Evolutionary conservation across 177 flowering plant species (phyloP), one percentile per base, ranked within the genome.

Genomic region (Tripterygium wilfordii): DNA sequence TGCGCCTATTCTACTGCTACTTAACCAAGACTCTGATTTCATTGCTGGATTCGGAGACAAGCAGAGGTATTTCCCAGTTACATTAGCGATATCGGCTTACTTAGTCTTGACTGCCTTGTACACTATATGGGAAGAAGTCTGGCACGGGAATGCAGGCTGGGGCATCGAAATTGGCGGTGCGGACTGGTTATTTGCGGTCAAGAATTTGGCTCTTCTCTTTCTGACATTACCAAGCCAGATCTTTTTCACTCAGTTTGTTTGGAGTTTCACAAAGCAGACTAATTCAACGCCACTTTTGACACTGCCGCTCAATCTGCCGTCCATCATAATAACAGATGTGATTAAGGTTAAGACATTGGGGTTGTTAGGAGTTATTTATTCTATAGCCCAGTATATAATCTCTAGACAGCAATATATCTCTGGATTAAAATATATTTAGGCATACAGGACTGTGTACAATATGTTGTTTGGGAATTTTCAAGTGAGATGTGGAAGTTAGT

Each of bases 21-120:
- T 94, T 20, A 94, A 94, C 71, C 99, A 89, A 67, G 99, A 94
- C 59, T 79, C 91, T 0, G 99, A 94, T 69, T 87, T 94, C 48
- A 69, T 87, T 51, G 85, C 95, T 58, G 97, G 99, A n/a, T 94
- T 94, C 67, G 95, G 96, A 53, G 99, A 94, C 58, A 83, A 83
- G 57, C 96, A 89, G 46, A 72, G 99, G 57, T 89, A 94, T 60
- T 94, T 94, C 62, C 99, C 99, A 20, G 97, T 87, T 13, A 63
- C 79, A 4, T 55, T 78, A 16, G 96, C 65, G 8, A 83, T 89
- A 31, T 80, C 99, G 13, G 71, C 50, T 3, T 94, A 84, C 67
- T 68, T 94, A 68, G 75, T 74, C 14, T 57, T 85, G 63, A 79
- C 82, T 3, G 68, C 99, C 20, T 26, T 83, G 3, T 84, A 94